Base-by-base conservation (phyloP, 805 yeast species). In the Kazachstania psychrophila region DNA sequence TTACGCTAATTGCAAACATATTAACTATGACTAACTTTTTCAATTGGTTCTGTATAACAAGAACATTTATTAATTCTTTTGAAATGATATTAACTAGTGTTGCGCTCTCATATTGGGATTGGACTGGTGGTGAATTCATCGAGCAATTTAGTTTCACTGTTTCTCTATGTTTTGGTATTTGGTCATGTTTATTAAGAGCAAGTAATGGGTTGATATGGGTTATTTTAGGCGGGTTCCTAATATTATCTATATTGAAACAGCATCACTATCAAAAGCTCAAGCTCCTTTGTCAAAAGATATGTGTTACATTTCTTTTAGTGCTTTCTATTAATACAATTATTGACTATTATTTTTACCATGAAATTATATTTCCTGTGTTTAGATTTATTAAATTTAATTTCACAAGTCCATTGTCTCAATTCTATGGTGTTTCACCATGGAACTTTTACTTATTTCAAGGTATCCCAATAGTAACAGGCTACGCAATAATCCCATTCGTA, bases 391-490 rank as follows among this genome's bases (percentile, higher is more conserved):
- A 79, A 49, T 88, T 88, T 65, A 88, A 88, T 52, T 70, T 81
- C n/a, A 56, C 79, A 11, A 74, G 75, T 30, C 76, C 83, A 15
- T 63, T 85, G 14, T 79, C 95, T 3, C 66, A 73, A 4, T 87
- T 88, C 49, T 92, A 92, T 58, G 99, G 99, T 0, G 63, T 68
- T 0, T 77, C 92, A 14, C 81, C 94, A 14, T 71, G 86, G 77
- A 83, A 81, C 53, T 92, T 88, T 62, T 92, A 92, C 58, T 25
- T 89, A 2, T 55, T 72, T 6, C 96, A 92, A 60, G 94, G 84
- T 6, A 40, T 92, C 1, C 98, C 98, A 0, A 62, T 89, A 8
- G 58, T 88, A 33, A 56, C 81, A 36, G 70, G 84, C 52, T 72
- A 77, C 2, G 77, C 71, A 45, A 42, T 81, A 2, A 95, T 96